Evolutionary conservation across 768 basidiomycete species (phyloP).

Genomic region (Leccinum subtestaceum): DNA sequence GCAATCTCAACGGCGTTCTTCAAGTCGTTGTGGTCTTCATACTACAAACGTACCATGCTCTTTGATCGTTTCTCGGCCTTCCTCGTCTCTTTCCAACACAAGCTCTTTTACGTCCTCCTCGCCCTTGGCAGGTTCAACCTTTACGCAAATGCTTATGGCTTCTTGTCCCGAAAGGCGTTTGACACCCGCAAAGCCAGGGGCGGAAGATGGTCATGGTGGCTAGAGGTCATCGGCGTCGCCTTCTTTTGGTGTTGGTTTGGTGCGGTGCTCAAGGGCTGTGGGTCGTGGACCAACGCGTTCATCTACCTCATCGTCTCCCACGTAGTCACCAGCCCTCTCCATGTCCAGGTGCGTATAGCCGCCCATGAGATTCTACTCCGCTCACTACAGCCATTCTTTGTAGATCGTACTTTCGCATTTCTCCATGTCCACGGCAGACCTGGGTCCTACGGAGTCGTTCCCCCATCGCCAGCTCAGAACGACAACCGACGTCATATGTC

Average conservation of each 20-base stretch:
- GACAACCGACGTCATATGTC: slow-evolving; percentile 94
- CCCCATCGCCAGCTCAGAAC: slow-evolving; percentile 92
- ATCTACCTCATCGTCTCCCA: slow-evolving; percentile 83
- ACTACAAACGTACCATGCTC: slow-evolving; percentile 84
- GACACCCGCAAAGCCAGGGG: slow-evolving; percentile 64
- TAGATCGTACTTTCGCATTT: slow-evolving; percentile 98
- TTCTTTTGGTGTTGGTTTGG: slow-evolving; percentile 92
- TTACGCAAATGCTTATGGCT: slow-evolving; percentile 81
- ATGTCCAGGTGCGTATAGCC: slow-evolving; percentile 72
- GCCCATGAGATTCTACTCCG: background rate
- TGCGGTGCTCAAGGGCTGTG: slow-evolving; percentile 64
- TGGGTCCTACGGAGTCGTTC: slow-evolving; percentile 90
- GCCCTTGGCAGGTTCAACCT: slow-evolving; percentile 93
- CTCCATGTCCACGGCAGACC: slow-evolving; percentile 88
- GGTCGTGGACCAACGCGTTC: slow-evolving; percentile 65
- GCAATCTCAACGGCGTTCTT: slow-evolving; percentile 90
- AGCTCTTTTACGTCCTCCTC: slow-evolving; percentile 89
- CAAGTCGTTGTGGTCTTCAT: slow-evolving; percentile 85
- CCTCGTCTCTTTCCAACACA: slow-evolving; percentile 80
- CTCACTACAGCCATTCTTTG: slow-evolving; percentile 7
- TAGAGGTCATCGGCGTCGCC: slow-evolving; percentile 72
- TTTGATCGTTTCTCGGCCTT: slow-evolving; percentile 68
- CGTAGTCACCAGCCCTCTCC: slow-evolving; percentile 83
- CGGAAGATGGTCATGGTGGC: slow-evolving; percentile 72
- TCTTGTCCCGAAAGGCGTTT: slow-evolving; percentile 63